These are phyloP conservation scores for Juncus effusus DNA, from an alignment of 176 grass and related monocot genomes.

Conservation along the genomic window DNA sequence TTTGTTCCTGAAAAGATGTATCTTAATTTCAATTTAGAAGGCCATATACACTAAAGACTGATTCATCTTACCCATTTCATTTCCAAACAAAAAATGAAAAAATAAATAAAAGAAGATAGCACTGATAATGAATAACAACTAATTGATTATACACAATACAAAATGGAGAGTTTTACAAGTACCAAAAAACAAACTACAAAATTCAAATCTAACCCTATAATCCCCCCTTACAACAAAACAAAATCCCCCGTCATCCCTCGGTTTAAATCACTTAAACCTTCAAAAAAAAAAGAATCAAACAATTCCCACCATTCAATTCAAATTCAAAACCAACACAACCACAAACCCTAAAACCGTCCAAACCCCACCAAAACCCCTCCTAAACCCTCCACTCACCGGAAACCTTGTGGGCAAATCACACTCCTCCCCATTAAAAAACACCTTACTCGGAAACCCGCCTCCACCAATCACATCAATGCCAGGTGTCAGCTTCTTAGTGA, in stretches of 20 bases:
- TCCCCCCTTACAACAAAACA: slow-evolving; percentile 1
- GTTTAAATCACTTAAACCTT: too few species aligned
- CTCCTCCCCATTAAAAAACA: slow-evolving; percentile 93
- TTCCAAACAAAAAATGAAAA: background rate
- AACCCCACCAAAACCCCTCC: slow-evolving; percentile 20
- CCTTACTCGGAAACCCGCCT: slow-evolving; percentile 77
- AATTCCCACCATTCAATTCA: slow-evolving; percentile 1
- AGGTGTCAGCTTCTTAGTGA: slow-evolving; percentile 77
- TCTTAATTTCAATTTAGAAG: background rate
- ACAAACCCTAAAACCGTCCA: slow-evolving; percentile 25
- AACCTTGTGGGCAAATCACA: slow-evolving; percentile 53
- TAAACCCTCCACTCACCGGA: slow-evolving; percentile 41
- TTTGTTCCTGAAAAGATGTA: background rate
- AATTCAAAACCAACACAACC: background rate
- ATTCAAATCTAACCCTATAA: slow-evolving; percentile 29
- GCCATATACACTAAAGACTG: background rate
- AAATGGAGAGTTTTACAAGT: slow-evolving; percentile 22
- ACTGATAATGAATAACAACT: background rate
- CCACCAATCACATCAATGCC: slow-evolving; percentile 53
- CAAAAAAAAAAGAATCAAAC: background rate
- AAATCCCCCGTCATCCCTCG: background rate
- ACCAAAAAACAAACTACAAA: slow-evolving; percentile 22
- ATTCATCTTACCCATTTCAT: background rate
- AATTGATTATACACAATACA: slow-evolving; percentile 24
- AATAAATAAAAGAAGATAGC: slow-evolving; percentile 6